A percentile compares a stretch with the other conserved stretches of the same genome.
phyloP scores from a whole-genome alignment of 441 rosid species.

The Gossypium lobatum region DNA sequence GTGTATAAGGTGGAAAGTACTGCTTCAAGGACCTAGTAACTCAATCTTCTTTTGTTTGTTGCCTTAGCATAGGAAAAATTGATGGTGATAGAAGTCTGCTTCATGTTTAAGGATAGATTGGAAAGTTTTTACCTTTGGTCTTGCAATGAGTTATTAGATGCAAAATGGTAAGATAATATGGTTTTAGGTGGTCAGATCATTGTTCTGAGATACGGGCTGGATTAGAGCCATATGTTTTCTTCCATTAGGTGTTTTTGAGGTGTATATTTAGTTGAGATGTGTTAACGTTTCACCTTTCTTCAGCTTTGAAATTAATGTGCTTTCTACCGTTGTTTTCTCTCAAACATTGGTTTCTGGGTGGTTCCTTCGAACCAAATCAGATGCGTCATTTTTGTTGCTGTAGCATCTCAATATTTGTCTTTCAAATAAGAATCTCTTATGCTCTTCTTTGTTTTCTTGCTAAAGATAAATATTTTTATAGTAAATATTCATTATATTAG shows the following conservation, averaged over 20 bases:
- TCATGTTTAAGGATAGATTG: background rate
- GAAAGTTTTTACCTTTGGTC: background rate
- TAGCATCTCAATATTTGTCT: background rate
- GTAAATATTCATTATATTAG: background rate
- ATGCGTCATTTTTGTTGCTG: background rate
- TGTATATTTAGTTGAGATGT: background rate
- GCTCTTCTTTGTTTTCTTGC: background rate
- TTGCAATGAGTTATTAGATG: background rate
- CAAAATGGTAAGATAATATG: background rate
- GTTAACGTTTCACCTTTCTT: background rate
- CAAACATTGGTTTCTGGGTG: background rate
- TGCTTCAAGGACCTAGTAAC: background rate
- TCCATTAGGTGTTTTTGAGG: background rate
- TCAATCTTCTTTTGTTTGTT: background rate
- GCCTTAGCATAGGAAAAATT: background rate
- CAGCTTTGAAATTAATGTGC: background rate
- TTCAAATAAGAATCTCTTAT: background rate
- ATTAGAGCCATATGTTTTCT: background rate
- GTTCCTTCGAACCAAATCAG: background rate
- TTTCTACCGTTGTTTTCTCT: background rate
- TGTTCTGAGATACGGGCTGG: background rate
- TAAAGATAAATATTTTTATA: background rate
- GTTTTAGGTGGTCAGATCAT: background rate
- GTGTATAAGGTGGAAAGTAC: background rate
- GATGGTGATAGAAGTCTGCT: slow-evolving; percentile 2